phyloP scores from a whole-genome alignment of 352 stramenopile genomes.

The Pythium volutum region DNA sequence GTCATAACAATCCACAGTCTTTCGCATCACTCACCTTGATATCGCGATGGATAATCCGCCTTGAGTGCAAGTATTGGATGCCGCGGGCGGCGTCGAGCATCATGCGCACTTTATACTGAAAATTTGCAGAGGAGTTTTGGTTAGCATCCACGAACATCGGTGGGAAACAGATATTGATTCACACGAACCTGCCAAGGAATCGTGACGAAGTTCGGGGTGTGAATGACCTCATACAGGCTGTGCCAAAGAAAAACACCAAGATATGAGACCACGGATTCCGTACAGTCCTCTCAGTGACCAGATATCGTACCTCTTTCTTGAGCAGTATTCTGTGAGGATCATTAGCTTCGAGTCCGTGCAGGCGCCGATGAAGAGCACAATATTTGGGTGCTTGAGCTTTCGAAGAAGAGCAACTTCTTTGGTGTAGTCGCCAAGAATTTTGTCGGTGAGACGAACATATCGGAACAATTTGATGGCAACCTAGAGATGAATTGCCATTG shows the following conservation, averaged over 20 bases:
- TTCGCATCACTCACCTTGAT: constrained; percentile 62
- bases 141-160: neutral
- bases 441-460: constrained; percentile 86
- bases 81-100: constrained; percentile 85
- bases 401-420: constrained; percentile 82
- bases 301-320: constrained; percentile 66
- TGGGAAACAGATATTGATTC: neutral
- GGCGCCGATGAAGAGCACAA: constrained; percentile 89
- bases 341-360: constrained; percentile 88
- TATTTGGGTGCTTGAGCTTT: constrained; percentile 89
- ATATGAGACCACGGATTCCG: neutral
- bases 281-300: neutral
- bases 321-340: constrained; percentile 90
- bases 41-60: constrained; percentile 85
- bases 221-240: constrained; percentile 88
- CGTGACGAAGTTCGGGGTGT: constrained; percentile 86
- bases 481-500: constrained; percentile 18
- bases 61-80: constrained; percentile 89
- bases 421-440: constrained; percentile 84
- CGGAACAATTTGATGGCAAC: constrained; percentile 86
- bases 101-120: constrained; percentile 88
- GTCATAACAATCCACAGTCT: neutral
- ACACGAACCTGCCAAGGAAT: constrained; percentile 85
- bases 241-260: neutral
- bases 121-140: neutral